Conservation (phyloP, 805 yeast genomes). For the Debaryomyces hansenii region DNA sequence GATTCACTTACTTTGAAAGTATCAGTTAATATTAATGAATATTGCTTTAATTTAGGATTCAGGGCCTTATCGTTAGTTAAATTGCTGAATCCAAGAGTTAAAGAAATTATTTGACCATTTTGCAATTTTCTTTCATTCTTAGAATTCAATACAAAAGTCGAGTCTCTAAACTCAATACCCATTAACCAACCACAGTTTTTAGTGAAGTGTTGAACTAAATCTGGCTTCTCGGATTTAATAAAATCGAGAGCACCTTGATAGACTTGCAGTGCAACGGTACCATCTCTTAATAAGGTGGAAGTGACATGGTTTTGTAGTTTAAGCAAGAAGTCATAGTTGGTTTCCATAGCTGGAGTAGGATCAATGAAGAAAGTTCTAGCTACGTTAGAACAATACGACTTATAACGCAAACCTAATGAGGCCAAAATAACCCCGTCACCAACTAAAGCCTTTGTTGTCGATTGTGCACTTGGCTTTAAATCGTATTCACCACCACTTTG, state of each 20-base stretch:
- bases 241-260: conserved; percentile 63
- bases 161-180: conserved; percentile 88
- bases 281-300: conserved; percentile 56
- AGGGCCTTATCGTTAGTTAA: conserved; percentile 48
- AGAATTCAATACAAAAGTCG: conserved; percentile 67
- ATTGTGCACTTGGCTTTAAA: conserved; percentile 78
- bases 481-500: conserved; percentile 88
- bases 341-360: conserved; percentile 77
- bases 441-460: conserved; percentile 60
- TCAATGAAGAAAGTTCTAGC: conserved; percentile 88
- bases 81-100: conserved; percentile 75
- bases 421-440: conserved; percentile 79
- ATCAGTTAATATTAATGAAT: conserved; percentile 76
- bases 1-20: conserved; percentile 69
- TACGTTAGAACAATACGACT: conserved; percentile 82
- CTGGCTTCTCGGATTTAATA: conserved; percentile 60
- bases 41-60: conserved; percentile 54
- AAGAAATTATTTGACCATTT: conserved; percentile 72
- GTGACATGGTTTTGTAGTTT: conserved; percentile 69
- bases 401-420: conserved; percentile 83
- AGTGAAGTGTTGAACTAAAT: conserved; percentile 61
- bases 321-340: conserved; percentile 74
- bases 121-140: conserved; percentile 68
- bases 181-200: conserved; percentile 85
- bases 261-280: conserved; percentile 63